Evolutionary conservation across 495 filamentous ascomycete genomes (phyloP), one percentile per base, ranked within the genome.

Genomic region (Pseudoneurospora amorphoporcata): DNA sequence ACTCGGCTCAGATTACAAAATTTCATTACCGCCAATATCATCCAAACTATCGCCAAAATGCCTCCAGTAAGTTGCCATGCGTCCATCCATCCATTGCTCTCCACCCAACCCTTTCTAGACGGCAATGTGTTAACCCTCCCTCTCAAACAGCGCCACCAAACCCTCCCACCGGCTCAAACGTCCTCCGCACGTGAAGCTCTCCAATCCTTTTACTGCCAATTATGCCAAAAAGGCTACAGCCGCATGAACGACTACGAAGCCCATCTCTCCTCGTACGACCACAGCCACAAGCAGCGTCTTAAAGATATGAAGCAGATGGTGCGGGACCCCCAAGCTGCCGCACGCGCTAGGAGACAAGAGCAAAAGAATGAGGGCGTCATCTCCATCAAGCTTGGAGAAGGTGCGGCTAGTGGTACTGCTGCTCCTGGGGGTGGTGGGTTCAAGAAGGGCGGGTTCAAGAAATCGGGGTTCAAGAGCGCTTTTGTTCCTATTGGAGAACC

Each of bases 121-220:
- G 8, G 10, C 47, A 8, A 68, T 38, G 3, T n/a, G 12, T 23
- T 65, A 42, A 69, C 53, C 45, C 14, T 23, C 6, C 6, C 39
- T 19, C 65, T 41, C 19, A 38, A 17, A 47, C 78, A 85, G 83
- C 76, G 84, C 72, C 79, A 82, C 76, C 85, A 82, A 80, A 87
- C 83, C 70, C 85, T 85, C 37, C 87, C 83, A 41, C 86, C 84
- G 69, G 84, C 85, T 58, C 82, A 94, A 83, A 97, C 95, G 4
- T 90, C 94, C 73, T 92, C 91, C 42, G 95, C 95, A 1, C 90
- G 93, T 42, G 92, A 94, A 76, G 95, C 95, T 6, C 85, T 91
- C n/a, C 92, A 92, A 75, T 88, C 92, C 38, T 97, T 99, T 84
- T 94, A 92, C 82, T 99, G 91, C 83, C 85, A 90, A 53, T 82